Conservation (phyloP, 129 eudicot genomes). For the Pulicaria dysenterica region DNA sequence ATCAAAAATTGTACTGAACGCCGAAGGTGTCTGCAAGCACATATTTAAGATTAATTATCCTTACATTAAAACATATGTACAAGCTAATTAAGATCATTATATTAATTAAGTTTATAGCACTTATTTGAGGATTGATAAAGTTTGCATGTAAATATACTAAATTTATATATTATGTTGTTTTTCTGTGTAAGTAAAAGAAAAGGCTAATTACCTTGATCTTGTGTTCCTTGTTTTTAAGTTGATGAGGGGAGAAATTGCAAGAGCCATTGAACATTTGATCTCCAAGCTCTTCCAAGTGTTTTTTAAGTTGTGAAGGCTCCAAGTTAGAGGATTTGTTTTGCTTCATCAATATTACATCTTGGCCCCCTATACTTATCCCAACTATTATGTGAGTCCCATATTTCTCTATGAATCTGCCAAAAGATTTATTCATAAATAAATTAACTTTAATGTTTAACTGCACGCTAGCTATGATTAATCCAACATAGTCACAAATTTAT, state of each 20-base stretch:
- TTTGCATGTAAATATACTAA: not conserved
- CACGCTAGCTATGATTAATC: too few relatives aligned
- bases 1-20: slow-evolving; percentile 62
- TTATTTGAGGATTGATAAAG: too few relatives aligned
- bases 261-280: slow-evolving; percentile 79
- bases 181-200: not conserved
- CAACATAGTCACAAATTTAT: too few relatives aligned
- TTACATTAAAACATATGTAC: not conserved
- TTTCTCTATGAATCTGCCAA: slow-evolving; percentile 74
- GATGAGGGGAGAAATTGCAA: slow-evolving; percentile 68
- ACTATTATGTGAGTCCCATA: slow-evolving; percentile 94
- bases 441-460: not conserved
- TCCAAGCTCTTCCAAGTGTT: slow-evolving; percentile 75
- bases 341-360: slow-evolving; percentile 72
- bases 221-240: slow-evolving; percentile 51
- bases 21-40: slow-evolving; percentile 57
- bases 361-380: slow-evolving; percentile 86
- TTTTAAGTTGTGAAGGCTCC: slow-evolving; percentile 72
- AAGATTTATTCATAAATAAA: not conserved
- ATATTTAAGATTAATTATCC: not conserved
- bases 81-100: not conserved
- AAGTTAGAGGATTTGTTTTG: slow-evolving; percentile 78
- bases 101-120: not conserved
- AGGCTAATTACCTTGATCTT: slow-evolving; percentile 51
- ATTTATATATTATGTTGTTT: not conserved